Conservation (phyloP, 164 flowering plant genomes). For the Nelumbo lutea region DNA sequence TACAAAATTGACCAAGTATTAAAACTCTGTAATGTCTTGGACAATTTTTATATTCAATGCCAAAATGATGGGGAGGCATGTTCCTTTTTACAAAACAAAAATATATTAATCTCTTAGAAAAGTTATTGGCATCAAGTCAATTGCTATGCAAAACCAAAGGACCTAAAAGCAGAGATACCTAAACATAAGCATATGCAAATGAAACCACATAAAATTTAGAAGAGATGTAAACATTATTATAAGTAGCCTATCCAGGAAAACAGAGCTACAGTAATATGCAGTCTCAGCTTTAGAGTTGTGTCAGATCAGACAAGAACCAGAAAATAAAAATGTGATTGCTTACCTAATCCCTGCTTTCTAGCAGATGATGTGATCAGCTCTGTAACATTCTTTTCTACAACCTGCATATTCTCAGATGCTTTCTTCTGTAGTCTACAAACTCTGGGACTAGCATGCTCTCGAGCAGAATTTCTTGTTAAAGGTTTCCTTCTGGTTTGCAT, state of each 20-base stretch:
- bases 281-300: neutral
- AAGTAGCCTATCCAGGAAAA: no score
- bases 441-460: constrained; percentile 50
- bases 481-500: constrained; percentile 79
- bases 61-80: no score
- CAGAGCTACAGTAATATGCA: no score
- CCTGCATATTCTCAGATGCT: constrained; percentile 40
- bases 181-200: neutral
- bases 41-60: no score
- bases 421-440: constrained; percentile 53
- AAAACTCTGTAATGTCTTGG: no score
- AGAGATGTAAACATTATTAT: neutral
- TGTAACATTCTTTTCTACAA: constrained; percentile 45
- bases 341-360: constrained; percentile 59
- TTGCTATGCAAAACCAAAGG: no score
- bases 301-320: neutral
- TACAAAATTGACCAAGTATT: no score
- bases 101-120: no score
- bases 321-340: neutral
- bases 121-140: no score
- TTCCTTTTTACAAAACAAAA: no score
- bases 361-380: constrained; percentile 78
- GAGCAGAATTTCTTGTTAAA: constrained; percentile 38
- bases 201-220: no score
- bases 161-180: neutral